Base-by-base conservation (phyloP, 345 rosid genomes). In the Erodium maritimum region DNA sequence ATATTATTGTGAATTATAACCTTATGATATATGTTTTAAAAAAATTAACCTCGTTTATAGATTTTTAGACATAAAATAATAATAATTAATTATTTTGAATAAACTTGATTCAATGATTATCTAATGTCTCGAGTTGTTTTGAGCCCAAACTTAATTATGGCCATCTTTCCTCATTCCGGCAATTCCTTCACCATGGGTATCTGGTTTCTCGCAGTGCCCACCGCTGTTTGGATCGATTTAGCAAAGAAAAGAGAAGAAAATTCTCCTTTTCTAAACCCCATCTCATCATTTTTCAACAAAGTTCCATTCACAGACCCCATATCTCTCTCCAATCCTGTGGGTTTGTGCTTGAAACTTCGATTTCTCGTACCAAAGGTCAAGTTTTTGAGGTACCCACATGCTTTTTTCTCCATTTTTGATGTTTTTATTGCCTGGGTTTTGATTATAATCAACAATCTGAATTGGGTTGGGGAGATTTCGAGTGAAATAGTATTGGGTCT, bases 281-380 rank as follows among this genome's bases (percentile, higher is more conserved):
- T 51, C 19, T 51, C 21, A 29, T 51, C 21, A 42, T n/a, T 51
- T 51, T 51, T 51, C 19, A 19, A 51, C 20, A 17, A 34, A 29
- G 37, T 29, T 29, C 34, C 51, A 17, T 23, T 14, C 62, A 24
- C 68, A 63, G 65, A 66, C 71, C 65, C 37, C 37, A 29, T 5
- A 50, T 46, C 48, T 42, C 48, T 42, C 48, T 3, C 14, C 48
- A 29, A 8, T n/a, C 48, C 18, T 13, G 14, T 34, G 66, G 63
- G 63, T 61, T 62, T 56, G 68, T 45, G 65, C 60, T 10, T 34
- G 18, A 21, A 59, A 55, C 55, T 29, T 21, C 50, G 37, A 55
- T 37, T 45, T 59, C 13, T 17, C 12, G 50, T 13, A 50, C 8
- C 62, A 29, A n/a, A 54, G 29, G 17, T 55, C 59, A 46, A 21